phyloP scores from a whole-genome alignment of 75 land plant species.

The Sequoia sempervirens region DNA sequence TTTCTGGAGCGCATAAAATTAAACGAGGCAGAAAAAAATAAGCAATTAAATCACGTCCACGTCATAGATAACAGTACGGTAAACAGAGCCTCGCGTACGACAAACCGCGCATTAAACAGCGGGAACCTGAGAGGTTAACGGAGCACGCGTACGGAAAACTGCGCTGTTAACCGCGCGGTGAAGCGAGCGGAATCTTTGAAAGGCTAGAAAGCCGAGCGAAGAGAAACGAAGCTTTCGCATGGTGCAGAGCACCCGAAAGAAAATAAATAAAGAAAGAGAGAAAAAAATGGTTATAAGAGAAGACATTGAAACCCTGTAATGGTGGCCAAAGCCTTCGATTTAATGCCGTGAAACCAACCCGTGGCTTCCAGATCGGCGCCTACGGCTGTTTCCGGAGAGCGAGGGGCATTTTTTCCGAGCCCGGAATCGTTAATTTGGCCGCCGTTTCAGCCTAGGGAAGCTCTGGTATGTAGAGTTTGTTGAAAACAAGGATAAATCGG shows the following conservation, averaged over 20 bases:
- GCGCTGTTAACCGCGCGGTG: background rate
- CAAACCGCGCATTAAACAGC: background rate
- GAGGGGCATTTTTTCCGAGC: background rate
- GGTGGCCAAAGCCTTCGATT: background rate
- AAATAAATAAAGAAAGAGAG: background rate
- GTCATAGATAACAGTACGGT: background rate
- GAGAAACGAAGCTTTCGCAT: background rate
- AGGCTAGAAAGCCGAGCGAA: background rate
- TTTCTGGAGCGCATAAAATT: background rate
- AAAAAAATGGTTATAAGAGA: background rate
- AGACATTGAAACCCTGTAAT: background rate
- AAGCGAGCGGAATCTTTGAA: slow-evolving; percentile 6
- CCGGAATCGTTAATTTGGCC: background rate
- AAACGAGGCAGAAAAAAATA: background rate
- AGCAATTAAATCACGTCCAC: background rate
- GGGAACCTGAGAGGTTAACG: background rate
- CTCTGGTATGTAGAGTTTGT: slow-evolving; percentile 4
- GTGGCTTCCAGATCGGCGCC: background rate
- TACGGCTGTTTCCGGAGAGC: background rate
- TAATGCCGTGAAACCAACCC: background rate
- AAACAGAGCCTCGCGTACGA: background rate
- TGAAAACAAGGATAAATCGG: background rate
- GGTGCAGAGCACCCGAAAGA: slow-evolving; percentile 1
- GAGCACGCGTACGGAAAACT: background rate
- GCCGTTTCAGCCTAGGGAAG: background rate